These are phyloP conservation scores for Cymbidium sinense DNA, from an alignment of 106 monocot genomes.

Conservation along the genomic window DNA sequence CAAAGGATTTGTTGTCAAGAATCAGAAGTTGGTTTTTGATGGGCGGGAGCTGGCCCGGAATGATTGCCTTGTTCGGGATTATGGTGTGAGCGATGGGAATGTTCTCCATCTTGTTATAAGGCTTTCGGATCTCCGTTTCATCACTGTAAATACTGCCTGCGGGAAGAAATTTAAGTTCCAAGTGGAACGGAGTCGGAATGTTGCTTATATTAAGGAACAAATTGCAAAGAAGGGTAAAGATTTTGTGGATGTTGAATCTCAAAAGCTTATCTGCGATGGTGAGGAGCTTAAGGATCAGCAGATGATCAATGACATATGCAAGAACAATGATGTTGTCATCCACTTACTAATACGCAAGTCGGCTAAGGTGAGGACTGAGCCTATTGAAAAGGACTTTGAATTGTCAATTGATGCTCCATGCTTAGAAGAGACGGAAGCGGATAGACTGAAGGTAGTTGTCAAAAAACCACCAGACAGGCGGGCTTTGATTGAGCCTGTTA, in stretches of 20 bases:
- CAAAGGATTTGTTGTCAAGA: slow-evolving; percentile 68
- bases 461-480: slow-evolving; percentile 2
- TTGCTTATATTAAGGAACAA: slow-evolving; percentile 61
- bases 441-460: slow-evolving; percentile 1
- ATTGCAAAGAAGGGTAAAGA: slow-evolving; percentile 41
- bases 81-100: slow-evolving; percentile 64
- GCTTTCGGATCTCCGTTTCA: slow-evolving; percentile 43
- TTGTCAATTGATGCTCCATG: slow-evolving; percentile 29
- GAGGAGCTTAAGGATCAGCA: slow-evolving; percentile 65
- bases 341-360: slow-evolving; percentile 57
- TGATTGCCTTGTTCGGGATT: slow-evolving; percentile 49
- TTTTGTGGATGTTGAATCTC: slow-evolving; percentile 27
- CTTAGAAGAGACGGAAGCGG: neutral
- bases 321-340: slow-evolving; percentile 43
- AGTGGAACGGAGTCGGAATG: slow-evolving; percentile 38
- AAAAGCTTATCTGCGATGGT: slow-evolving; percentile 54
- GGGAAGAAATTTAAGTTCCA: slow-evolving; percentile 60
- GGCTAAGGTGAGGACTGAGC: slow-evolving; percentile 38
- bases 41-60: slow-evolving; percentile 68
- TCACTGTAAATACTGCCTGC: slow-evolving; percentile 55
- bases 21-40: slow-evolving; percentile 73
- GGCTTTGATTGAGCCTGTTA: slow-evolving; percentile 45
- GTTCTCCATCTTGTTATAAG: slow-evolving; percentile 63
- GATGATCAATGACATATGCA: slow-evolving; percentile 47
- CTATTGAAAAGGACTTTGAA: slow-evolving; percentile 45